Evolutionary conservation across 1,284 basidiomycete genomes (phyloP).

Genomic region (Marasmius oreades): DNA sequence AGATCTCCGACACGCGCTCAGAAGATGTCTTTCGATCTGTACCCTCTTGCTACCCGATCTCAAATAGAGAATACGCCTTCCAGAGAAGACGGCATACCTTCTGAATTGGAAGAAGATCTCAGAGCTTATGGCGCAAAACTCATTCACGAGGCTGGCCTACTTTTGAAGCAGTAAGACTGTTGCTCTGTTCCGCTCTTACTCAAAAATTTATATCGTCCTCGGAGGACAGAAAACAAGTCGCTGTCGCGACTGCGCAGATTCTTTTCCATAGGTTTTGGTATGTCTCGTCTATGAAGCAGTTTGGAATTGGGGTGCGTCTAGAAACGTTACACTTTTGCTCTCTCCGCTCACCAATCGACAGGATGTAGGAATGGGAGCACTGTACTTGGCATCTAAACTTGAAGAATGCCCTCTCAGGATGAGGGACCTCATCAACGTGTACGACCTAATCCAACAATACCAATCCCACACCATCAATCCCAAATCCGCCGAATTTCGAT

Average conservation of each 20-base stretch:
- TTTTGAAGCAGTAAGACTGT: constrained; percentile 78
- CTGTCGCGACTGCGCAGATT: constrained; percentile 94
- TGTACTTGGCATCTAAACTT: constrained; percentile 94
- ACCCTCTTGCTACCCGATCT: constrained; percentile 79
- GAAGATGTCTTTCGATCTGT: constrained; percentile 57
- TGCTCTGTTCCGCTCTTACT: not conserved
- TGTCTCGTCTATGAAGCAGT: constrained; percentile 91
- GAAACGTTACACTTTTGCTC: constrained; percentile 5
- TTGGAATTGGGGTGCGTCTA: constrained; percentile 77
- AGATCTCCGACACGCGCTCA: not conserved
- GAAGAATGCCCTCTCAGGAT: constrained; percentile 92
- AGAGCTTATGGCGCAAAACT: constrained; percentile 87
- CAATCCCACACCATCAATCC: constrained; percentile 39
- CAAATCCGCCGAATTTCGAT: constrained; percentile 54
- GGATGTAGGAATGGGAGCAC: constrained; percentile 91
- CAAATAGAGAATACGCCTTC: constrained; percentile 85
- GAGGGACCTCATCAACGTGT: constrained; percentile 93
- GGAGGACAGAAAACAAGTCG: constrained; percentile 83
- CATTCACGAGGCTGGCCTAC: constrained; percentile 91
- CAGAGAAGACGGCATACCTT: constrained; percentile 74
- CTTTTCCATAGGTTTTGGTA: constrained; percentile 97
- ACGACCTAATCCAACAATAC: constrained; percentile 79
- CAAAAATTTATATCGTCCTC: constrained; percentile 11
- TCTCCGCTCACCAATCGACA: constrained; percentile 27
- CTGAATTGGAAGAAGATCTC: constrained; percentile 81